A percentile compares a stretch with the other conserved stretches of the same genome.
These are phyloP conservation scores for Pseudogymnoascus sp. DNA, from an alignment of 2,329 filamentous ascomycete genomes.

Conservation along the genomic window DNA sequence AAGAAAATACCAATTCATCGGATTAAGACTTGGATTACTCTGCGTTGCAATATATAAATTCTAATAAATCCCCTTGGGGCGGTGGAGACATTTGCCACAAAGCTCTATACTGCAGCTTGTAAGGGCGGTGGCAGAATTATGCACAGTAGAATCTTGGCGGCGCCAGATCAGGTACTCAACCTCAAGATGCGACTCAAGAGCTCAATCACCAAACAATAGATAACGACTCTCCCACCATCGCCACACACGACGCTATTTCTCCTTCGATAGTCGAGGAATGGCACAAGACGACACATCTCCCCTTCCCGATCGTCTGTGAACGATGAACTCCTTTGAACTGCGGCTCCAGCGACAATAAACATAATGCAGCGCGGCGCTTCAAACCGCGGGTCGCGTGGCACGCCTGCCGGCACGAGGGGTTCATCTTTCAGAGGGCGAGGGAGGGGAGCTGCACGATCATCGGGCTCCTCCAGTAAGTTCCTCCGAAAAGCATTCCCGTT, in stretches of 20 bases:
- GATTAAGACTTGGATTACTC: not conserved
- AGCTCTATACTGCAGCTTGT: not conserved
- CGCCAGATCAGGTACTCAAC: constrained; percentile 5
- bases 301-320: not conserved
- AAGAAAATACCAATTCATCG: not conserved
- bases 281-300: not conserved
- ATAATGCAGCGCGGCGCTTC: constrained; percentile 25
- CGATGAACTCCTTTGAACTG: constrained; percentile 3
- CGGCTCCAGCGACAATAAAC: constrained; percentile 18
- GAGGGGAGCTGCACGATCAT: constrained; percentile 23
- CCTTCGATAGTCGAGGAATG: not conserved
- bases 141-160: not conserved
- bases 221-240: not conserved
- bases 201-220: not conserved
- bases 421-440: constrained; percentile 26
- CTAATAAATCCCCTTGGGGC: not conserved
- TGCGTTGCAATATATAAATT: not conserved
- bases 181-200: not conserved
- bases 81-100: not conserved
- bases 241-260: not conserved
- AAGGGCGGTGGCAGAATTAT: constrained; percentile 8
- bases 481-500: not conserved
- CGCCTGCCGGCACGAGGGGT: constrained; percentile 18
- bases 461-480: constrained; percentile 25
- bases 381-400: constrained; percentile 21